Evolutionary conservation across 169 alveolate species (phyloP).

Genomic region (Plasmodium reichenowi): DNA sequence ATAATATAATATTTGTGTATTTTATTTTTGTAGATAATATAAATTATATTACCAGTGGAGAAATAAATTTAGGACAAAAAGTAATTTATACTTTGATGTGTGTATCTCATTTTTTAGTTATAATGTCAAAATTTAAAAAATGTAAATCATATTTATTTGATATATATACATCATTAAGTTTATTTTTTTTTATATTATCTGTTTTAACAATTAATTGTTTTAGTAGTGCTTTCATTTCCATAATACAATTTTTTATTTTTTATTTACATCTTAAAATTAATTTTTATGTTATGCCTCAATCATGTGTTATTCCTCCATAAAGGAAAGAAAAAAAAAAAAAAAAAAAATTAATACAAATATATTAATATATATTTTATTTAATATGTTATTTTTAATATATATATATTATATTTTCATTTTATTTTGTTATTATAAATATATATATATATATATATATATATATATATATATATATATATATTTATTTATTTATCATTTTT

Average conservation of each 20-base stretch:
- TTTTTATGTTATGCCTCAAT: conserved; percentile 68
- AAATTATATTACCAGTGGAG: conserved; percentile 57
- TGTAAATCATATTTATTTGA: conserved; percentile 50
- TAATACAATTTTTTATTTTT: conserved; percentile 69
- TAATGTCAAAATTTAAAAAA: conserved; percentile 44
- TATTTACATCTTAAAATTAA: conserved; percentile 57
- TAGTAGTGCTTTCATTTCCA: conserved; percentile 66
- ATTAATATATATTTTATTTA: too few relatives aligned
- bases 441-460: too few relatives aligned
- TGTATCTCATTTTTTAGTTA: conserved; percentile 34
- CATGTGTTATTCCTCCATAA: conserved; percentile 70
- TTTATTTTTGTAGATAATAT: conserved; percentile 39
- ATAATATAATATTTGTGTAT: not conserved
- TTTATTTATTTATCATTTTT: too few relatives aligned
- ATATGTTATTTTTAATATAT: too few relatives aligned
- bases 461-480: too few relatives aligned
- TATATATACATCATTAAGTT: conserved; percentile 62
- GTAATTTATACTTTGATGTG: conserved; percentile 27
- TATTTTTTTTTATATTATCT: conserved; percentile 71
- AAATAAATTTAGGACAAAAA: conserved; percentile 39
- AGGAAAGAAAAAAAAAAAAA: not conserved
- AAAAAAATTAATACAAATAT: too few relatives aligned
- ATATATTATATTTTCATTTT: too few relatives aligned
- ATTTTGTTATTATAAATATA: too few relatives aligned
- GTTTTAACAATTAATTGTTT: conserved; percentile 68